Evolutionary conservation across 164 flowering plant species (phyloP).

Genomic region (Tinospora cordifolia): DNA sequence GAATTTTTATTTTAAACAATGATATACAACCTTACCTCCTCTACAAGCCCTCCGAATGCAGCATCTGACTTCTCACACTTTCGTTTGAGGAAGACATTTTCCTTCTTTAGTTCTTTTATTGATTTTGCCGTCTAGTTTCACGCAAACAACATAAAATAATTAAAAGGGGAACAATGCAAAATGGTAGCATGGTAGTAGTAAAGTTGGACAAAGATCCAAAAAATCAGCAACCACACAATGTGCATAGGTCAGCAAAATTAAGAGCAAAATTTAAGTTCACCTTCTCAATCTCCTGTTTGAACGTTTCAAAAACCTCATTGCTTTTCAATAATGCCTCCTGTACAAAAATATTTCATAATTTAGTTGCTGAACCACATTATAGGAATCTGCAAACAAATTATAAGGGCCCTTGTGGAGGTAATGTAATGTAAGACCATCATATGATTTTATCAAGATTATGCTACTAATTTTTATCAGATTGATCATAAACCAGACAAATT

Average conservation of each 20-base stretch:
- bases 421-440: no score
- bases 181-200: background rate
- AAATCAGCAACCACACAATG: background rate
- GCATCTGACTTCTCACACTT: conserved; percentile 81
- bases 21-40: conserved; percentile 51
- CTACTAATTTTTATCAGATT: no score
- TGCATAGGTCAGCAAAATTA: background rate
- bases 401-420: background rate
- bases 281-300: conserved; percentile 94
- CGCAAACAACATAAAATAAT: background rate
- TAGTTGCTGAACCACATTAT: background rate
- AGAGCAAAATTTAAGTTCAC: conserved; percentile 25
- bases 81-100: conserved; percentile 75
- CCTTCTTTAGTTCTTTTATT: conserved; percentile 83
- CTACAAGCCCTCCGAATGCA: conserved; percentile 75
- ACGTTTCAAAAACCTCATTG: conserved; percentile 90
- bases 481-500: no score
- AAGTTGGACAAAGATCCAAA: background rate
- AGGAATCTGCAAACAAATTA: background rate
- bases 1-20: background rate
- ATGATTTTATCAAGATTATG: no score
- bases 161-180: background rate
- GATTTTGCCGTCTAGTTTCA: conserved; percentile 68
- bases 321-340: conserved; percentile 92
- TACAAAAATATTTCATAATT: conserved; percentile 16